Conservation (phyloP, 805 yeast species). For the Torulaspora microellipsoides region DNA sequence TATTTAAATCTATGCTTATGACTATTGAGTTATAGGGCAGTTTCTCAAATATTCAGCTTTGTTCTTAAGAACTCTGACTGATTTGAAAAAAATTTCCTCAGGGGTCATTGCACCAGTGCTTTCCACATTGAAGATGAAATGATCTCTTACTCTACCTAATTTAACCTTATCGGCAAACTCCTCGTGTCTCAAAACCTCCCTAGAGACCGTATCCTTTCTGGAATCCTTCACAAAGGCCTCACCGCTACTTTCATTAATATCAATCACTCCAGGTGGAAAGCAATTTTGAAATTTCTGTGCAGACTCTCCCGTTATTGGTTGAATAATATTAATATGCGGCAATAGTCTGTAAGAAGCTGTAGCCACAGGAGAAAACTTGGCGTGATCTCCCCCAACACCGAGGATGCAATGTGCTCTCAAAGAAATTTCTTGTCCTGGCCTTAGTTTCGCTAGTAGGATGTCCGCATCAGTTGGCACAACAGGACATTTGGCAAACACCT, state of each 20-base stretch:
- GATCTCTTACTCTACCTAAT: conserved; percentile 86
- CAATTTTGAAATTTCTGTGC: conserved; percentile 82
- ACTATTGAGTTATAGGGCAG: conserved; percentile 66
- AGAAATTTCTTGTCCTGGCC: conserved; percentile 96
- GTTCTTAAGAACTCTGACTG: conserved; percentile 76
- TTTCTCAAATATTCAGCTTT: conserved; percentile 76
- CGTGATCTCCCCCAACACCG: conserved; percentile 93
- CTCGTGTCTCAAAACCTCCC: conserved; percentile 92
- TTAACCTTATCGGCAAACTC: conserved; percentile 87
- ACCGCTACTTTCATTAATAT: conserved; percentile 50
- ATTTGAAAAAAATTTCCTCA: conserved; percentile 89
- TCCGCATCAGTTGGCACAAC: conserved; percentile 83
- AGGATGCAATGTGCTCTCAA: conserved; percentile 84
- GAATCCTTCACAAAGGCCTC: conserved; percentile 83
- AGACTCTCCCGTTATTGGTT: conserved; percentile 69
- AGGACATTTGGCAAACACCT: conserved; percentile 59
- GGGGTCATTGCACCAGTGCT: conserved; percentile 97
- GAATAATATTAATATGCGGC: conserved; percentile 75
- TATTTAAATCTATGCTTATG: conserved; percentile 7
- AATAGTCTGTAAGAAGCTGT: conserved; percentile 93
- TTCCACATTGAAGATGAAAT: conserved; percentile 91
- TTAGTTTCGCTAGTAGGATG: conserved; percentile 81
- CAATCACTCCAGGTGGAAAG: conserved; percentile 92
- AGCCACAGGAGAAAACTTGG: conserved; percentile 94
- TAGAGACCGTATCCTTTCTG: conserved; percentile 91